Evolutionary conservation across 257 asterid species (phyloP), one percentile per base, ranked within the genome.

Genomic region (Verbena officinalis): DNA sequence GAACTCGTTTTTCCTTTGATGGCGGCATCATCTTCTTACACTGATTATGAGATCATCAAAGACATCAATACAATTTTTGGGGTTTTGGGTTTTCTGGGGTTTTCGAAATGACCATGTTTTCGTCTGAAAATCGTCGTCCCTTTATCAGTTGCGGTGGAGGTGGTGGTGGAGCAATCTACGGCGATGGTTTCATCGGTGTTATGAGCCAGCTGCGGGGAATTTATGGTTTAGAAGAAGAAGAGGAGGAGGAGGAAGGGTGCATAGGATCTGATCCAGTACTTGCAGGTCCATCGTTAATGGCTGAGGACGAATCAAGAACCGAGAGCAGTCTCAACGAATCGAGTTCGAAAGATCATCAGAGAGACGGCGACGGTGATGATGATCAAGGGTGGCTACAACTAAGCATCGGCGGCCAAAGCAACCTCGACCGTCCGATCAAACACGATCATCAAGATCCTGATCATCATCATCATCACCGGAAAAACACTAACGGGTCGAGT

Each of bases 321-420:
- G 67, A 69, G 11, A 65, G 70, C 21, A 65, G 73, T 21, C 46
- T 49, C 4, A 69, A 75, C 39, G 73, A 71, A 20, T 80, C 87
- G 0, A 80, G 67, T 7, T 72, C 80, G 0, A 81, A 71, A n/a
- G 75, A 71, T 33, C 42, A 3, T 14, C 52, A 46, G 1, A 42
- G 51, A 0, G 65, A 73, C 1, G 75, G 56, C 0, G 65, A 68
- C 0, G 56, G 60, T 11, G 84, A 84, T 3, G 70, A 78, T 14
- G 83, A 84, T 4, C 68, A 76, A 11, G 81, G 62, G 8, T 93
- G 98, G 98, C 83, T 93, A 30, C 96, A 83, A 52, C 80, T 93
- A 33, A 63, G 97, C 53, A 85, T 90, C 38, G 96, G 96, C 24
- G 43, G 49, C 63, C 21, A 13, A 11, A 21, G 49, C 45, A 65